These are phyloP conservation scores for Fraxinus angustifolia DNA, from an alignment of 305 asterid genomes.

Conservation along the genomic window DNA sequence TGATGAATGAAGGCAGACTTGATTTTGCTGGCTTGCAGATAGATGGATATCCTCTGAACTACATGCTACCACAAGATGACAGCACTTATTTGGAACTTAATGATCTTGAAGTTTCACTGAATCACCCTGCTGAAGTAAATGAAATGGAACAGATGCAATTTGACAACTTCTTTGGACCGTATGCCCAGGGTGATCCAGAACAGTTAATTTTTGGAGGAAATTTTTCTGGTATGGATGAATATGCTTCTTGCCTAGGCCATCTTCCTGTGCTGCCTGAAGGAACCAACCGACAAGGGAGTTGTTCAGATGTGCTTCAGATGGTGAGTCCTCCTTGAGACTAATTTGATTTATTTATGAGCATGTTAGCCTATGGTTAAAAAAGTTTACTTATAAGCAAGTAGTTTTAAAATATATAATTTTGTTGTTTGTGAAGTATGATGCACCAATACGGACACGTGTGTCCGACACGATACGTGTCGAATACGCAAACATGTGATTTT, in stretches of 20 bases:
- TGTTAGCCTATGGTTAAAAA: background rate
- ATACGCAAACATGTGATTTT: no score
- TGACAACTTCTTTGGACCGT: slow-evolving; percentile 14
- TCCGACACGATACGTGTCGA: no score
- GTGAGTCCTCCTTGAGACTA: slow-evolving; percentile 19
- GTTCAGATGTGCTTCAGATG: slow-evolving; percentile 25
- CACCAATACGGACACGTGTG: no score
- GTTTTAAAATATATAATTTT: background rate
- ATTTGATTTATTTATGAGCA: background rate
- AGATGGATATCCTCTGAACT: slow-evolving; percentile 17
- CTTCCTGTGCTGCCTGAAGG: slow-evolving; percentile 23
- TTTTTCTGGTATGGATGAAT: slow-evolving; percentile 21
- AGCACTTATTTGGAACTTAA: slow-evolving; percentile 41
- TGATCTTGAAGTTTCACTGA: slow-evolving; percentile 43
- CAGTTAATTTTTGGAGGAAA: slow-evolving; percentile 18
- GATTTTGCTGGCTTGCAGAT: slow-evolving; percentile 24
- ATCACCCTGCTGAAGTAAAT: slow-evolving; percentile 22
- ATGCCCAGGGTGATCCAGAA: slow-evolving; percentile 15
- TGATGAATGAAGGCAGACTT: slow-evolving; percentile 21
- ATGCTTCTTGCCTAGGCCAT: slow-evolving; percentile 18
- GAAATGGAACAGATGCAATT: slow-evolving; percentile 17
- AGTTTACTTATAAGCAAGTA: background rate
- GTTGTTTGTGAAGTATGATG: no score
- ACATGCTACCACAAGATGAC: slow-evolving; percentile 20
- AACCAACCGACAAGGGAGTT: slow-evolving; percentile 5